Evolutionary conservation across 345 rosid species (phyloP).

Genomic region (Mercurialis annua): DNA sequence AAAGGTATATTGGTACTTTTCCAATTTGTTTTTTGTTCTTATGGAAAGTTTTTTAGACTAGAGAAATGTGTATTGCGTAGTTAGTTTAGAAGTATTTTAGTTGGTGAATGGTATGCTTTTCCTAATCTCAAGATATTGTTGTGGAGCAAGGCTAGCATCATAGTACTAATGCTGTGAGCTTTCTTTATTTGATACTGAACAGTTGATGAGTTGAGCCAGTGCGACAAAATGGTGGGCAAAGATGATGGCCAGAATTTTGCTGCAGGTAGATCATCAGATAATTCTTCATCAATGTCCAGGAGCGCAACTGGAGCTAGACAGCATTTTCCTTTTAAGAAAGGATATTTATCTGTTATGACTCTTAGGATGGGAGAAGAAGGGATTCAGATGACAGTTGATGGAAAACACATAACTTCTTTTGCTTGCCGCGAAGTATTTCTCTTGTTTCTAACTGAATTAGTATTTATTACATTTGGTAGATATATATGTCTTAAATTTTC

Average conservation of each 20-base stretch:
- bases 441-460: constrained; percentile 9
- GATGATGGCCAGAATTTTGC: constrained; percentile 32
- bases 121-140: neutral
- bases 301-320: constrained; percentile 28
- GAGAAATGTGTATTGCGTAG: neutral
- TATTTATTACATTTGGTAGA: neutral
- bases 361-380: constrained; percentile 89
- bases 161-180: neutral
- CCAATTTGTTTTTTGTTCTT: neutral
- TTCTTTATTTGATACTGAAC: constrained; percentile 5
- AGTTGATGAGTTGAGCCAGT: constrained; percentile 87
- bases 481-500: constrained; percentile 13
- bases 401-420: constrained; percentile 89
- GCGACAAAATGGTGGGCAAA: constrained; percentile 78
- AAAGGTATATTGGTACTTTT: constrained; percentile 52
- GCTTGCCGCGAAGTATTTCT: constrained; percentile 76
- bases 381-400: constrained; percentile 92
- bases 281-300: constrained; percentile 2
- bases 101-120: neutral
- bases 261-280: constrained; percentile 3
- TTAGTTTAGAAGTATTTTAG: neutral
- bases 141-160: too few relatives aligned
- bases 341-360: constrained; percentile 76
- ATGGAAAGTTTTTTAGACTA: neutral
- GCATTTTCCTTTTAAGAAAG: constrained; percentile 87